Percentiles rank a stretch among this genome's conserved stretches.
These are phyloP conservation scores for Magnusiomyces suaveolens DNA, from an alignment of 1,139 yeast genomes.

Conservation along the genomic window DNA sequence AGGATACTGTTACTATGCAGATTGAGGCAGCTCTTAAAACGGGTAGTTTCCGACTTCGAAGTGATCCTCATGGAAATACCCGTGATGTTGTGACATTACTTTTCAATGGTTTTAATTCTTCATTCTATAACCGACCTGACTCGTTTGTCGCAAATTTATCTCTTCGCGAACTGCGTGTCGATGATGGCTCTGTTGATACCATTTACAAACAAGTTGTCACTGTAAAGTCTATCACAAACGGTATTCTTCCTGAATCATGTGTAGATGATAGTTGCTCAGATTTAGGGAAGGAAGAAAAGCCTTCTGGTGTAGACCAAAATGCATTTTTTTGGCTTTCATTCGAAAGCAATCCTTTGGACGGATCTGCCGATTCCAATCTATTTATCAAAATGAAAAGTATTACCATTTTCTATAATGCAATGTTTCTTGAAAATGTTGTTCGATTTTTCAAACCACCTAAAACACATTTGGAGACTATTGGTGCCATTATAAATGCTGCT, in stretches of 20 bases:
- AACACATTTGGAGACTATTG: slow-evolving; percentile 77
- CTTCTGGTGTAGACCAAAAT: slow-evolving; percentile 21
- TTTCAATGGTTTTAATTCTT: slow-evolving; percentile 74
- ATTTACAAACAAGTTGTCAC: slow-evolving; percentile 81
- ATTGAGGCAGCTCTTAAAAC: slow-evolving; percentile 57
- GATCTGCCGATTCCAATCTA: slow-evolving; percentile 68
- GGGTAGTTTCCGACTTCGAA: slow-evolving; percentile 64
- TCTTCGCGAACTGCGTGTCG: slow-evolving; percentile 70
- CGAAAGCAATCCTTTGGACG: slow-evolving; percentile 80
- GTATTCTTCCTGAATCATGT: slow-evolving; percentile 20
- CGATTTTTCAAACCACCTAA: slow-evolving; percentile 80
- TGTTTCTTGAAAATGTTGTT: slow-evolving; percentile 64
- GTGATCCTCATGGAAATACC: slow-evolving; percentile 26
- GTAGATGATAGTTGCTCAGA: slow-evolving; percentile 15
- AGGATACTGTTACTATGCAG: slow-evolving; percentile 60
- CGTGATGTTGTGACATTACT: slow-evolving; percentile 61
- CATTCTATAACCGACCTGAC: slow-evolving; percentile 67
- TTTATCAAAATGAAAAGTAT: slow-evolving; percentile 71
- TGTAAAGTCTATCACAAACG: slow-evolving; percentile 52
- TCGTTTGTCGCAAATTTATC: slow-evolving; percentile 66
- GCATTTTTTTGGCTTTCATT: slow-evolving; percentile 79
- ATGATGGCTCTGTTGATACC: slow-evolving; percentile 71
- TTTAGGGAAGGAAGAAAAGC: neutral
- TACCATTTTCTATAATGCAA: slow-evolving; percentile 80
- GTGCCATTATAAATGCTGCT: slow-evolving; percentile 89